phyloP scores from a whole-genome alignment of 495 filamentous ascomycete species.

The Tuber microsphaerosporum region DNA sequence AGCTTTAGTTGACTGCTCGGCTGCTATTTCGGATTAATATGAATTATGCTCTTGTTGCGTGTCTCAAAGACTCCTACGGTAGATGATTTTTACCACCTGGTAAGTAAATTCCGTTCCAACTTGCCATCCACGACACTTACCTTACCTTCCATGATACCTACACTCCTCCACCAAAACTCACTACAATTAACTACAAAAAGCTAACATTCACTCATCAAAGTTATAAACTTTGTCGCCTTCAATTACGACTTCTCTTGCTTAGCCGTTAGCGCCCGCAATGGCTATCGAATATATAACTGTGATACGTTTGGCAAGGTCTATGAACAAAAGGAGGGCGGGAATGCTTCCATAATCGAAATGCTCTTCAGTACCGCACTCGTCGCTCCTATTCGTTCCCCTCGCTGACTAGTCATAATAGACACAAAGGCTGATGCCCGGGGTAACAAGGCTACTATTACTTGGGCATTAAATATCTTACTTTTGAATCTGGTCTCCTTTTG shows the following conservation, averaged over 20 bases:
- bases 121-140: neutral
- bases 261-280: conserved; percentile 88
- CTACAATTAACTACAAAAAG: neutral
- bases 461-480: neutral
- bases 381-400: conserved; percentile 78
- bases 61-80: no score
- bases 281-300: conserved; percentile 91
- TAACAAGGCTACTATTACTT: conserved; percentile 7
- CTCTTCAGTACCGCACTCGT: conserved; percentile 98
- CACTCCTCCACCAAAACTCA: conserved; percentile 1
- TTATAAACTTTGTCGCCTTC: conserved; percentile 96
- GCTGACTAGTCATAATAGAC: conserved; percentile 88
- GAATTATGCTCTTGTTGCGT: no score
- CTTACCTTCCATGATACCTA: neutral
- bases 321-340: conserved; percentile 74
- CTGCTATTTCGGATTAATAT: no score
- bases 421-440: conserved; percentile 64
- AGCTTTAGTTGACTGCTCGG: no score
- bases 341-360: conserved; percentile 94
- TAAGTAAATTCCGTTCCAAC: neutral
- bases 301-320: conserved; percentile 91
- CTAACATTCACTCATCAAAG: conserved; percentile 45
- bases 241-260: conserved; percentile 98
- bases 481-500: conserved; percentile 4
- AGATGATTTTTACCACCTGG: neutral